Evolutionary conservation across 2,329 filamentous ascomycete genomes (phyloP), one percentile per base, ranked within the genome.

Genomic region (Xylaria sp.): DNA sequence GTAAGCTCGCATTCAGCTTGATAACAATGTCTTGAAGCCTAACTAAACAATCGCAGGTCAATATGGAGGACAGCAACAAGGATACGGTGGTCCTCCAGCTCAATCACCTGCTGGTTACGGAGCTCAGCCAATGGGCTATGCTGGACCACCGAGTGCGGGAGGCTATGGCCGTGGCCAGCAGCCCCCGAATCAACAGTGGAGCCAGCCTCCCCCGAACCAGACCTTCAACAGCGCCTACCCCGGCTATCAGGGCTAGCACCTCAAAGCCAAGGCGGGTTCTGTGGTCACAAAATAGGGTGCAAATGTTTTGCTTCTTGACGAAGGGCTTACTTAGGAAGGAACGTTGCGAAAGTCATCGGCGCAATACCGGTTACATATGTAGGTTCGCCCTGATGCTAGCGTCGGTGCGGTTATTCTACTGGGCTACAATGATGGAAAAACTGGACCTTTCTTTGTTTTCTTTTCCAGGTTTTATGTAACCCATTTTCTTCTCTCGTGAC

Each of bases 81-180:
- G 86, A 78, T 94, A 90, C 77, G 87, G 86, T 68, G 88, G 86
- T 51, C 86, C 88, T 20, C 86, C 88, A 71, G 84, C 86, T 33
- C 88, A 88, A 77, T 90, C 89, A 66, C 88, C 89, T 36, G 87
- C 85, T 46, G 86, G 85, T 54, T 91, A 90, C 79, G 88, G 86
- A 74, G 89, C 87, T 74, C 90, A 91, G 78, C 89, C 89, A 67
- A 92, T 92, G 86, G 87, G 87, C 72, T 93, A 92, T 82, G 91
- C 86, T 77, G 90, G 85, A 72, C 91, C 88, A 75, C 87, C 91
- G 74, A 96, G 91, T 78, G 92, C 92, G 75, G 93, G 92, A 76
- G 93, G 93, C 70, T 97, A 94, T 78, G 93, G 93, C 71, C 93
- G 94, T 79, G 93, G 92, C 73, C 88, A 89, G 75, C 85, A 87